Conservation (phyloP, 2,329 filamentous ascomycete species). For the Epichloe coenophiala region DNA sequence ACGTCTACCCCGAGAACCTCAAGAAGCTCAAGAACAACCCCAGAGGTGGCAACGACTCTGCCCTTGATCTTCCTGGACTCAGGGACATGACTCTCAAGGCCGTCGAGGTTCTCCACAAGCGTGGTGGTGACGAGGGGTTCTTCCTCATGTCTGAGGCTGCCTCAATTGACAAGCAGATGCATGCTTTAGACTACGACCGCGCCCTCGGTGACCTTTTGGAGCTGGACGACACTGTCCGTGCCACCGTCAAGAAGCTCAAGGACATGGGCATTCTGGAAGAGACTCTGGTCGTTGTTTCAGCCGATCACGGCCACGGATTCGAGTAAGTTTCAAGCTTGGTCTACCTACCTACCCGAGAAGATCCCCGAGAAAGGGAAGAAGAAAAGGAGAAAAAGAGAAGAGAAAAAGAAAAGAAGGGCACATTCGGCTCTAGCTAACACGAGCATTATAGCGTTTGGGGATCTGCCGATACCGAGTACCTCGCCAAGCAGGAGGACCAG, state of each 20-base stretch:
- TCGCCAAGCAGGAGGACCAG: constrained; percentile 49
- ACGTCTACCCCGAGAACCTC: constrained; percentile 63
- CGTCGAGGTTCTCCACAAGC: constrained; percentile 59
- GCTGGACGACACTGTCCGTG: constrained; percentile 69
- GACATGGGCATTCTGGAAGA: constrained; percentile 54
- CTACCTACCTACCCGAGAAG: neutral
- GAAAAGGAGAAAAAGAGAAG: neutral
- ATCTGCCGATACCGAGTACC: constrained; percentile 66
- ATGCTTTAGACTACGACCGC: constrained; percentile 71
- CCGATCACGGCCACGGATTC: constrained; percentile 85
- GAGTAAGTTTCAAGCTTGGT: constrained; percentile 31
- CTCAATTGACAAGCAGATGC: constrained; percentile 85
- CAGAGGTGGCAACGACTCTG: constrained; percentile 47
- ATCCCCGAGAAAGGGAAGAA: no score
- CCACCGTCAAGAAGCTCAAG: constrained; percentile 58
- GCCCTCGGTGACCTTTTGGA: constrained; percentile 75
- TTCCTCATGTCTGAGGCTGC: constrained; percentile 83
- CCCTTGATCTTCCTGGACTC: constrained; percentile 65
- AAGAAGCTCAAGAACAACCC: constrained; percentile 54
- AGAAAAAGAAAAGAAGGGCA: neutral
- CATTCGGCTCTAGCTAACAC: constrained; percentile 1
- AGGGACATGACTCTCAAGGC: constrained; percentile 88
- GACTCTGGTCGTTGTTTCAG: constrained; percentile 67
- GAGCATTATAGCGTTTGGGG: constrained; percentile 49
- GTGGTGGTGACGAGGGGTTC: constrained; percentile 58